These are phyloP conservation scores for Pseudozyma thailandica DNA, from an alignment of 1,284 basidiomycete species.

Conservation along the genomic window DNA sequence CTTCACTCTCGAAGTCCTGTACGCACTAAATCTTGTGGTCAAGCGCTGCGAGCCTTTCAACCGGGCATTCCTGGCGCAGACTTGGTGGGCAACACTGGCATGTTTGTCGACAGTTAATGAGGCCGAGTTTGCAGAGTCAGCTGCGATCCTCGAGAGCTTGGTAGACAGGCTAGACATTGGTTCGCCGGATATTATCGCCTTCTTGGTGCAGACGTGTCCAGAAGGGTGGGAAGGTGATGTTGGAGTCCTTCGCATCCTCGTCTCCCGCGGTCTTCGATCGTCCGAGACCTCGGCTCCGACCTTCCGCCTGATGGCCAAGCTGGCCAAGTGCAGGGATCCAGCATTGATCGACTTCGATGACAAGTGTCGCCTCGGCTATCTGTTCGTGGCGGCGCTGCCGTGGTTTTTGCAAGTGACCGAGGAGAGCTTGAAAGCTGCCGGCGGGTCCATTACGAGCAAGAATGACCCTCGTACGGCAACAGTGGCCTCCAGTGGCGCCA, in stretches of 20 bases:
- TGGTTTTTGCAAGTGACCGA: slow-evolving; percentile 87
- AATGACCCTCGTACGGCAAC: slow-evolving; percentile 29
- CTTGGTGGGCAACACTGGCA: slow-evolving; percentile 87
- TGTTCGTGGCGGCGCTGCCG: slow-evolving; percentile 85
- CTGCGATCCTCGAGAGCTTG: slow-evolving; percentile 77
- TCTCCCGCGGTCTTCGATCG: slow-evolving; percentile 84
- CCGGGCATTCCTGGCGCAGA: slow-evolving; percentile 76
- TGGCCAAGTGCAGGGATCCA: slow-evolving; percentile 76
- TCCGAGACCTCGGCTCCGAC: slow-evolving; percentile 77
- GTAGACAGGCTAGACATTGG: slow-evolving; percentile 81
- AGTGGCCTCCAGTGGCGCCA: slow-evolving; percentile 8
- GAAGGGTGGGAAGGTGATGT: slow-evolving; percentile 77
- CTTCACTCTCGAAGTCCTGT: slow-evolving; percentile 85
- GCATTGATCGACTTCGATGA: slow-evolving; percentile 79
- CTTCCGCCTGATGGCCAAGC: slow-evolving; percentile 76
- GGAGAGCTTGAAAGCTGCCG: slow-evolving; percentile 40
- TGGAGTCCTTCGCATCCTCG: slow-evolving; percentile 77
- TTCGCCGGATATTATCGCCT: slow-evolving; percentile 75
- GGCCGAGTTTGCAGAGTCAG: slow-evolving; percentile 78
- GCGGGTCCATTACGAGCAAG: slow-evolving; percentile 27
- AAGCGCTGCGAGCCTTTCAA: slow-evolving; percentile 74
- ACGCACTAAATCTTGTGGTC: slow-evolving; percentile 79
- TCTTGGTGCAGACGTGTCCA: slow-evolving; percentile 78
- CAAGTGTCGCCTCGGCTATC: slow-evolving; percentile 76
- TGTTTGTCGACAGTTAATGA: slow-evolving; percentile 86